Base-by-base conservation (phyloP, 495 filamentous ascomycete species). In the Xylaria bambusicola region DNA sequence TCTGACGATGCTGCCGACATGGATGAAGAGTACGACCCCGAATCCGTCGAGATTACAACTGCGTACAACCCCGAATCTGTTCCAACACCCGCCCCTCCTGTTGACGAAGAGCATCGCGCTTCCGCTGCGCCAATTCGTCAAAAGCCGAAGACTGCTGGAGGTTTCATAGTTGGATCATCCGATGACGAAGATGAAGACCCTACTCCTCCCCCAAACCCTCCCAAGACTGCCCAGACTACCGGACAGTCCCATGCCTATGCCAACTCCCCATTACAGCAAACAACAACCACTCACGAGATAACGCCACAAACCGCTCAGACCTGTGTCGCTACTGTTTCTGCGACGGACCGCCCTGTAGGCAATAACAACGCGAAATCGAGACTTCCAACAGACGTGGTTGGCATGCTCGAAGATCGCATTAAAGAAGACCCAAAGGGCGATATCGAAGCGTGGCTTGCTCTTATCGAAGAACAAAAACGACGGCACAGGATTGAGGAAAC, bases 391-490 rank as follows among this genome's bases (percentile, higher is more conserved):
- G 91, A 97, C 73, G 82, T 81, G 52, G 80, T 96, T 63, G 89
- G 91, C 10, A 87, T 93, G 40, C 79, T 97, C 60, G 92, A 98
- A 74, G 91, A 95, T 66, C 82, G 93, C 60, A 88, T 97, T 67
- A 85, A 85, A 59, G 90, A 97, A 63, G 94, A 98, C 70, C 90
- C 95, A 26, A 86, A 88, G 58, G 94, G 93, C 60, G 94, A 97
- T 67, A 80, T 93, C 62, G 86, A 92, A 48, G 91, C 93, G 15
- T 98, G 94, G 94, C 73, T 93, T 64, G 81, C 81, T 56, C 79
- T 98, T 66, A 92, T 98, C 71, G 81, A 81, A 61, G 93, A 98
- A 73, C 87, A 97, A 70, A 86, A 86, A 62, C 82, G 84, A 66
- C 89, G 89, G 64, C 86, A 86, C 69, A 92, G 93, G 71, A 72